Evolutionary conservation across 2,329 filamentous ascomycete genomes (phyloP), one percentile per base, ranked within the genome.

Genomic region (Iodosphaeria phyllophila): DNA sequence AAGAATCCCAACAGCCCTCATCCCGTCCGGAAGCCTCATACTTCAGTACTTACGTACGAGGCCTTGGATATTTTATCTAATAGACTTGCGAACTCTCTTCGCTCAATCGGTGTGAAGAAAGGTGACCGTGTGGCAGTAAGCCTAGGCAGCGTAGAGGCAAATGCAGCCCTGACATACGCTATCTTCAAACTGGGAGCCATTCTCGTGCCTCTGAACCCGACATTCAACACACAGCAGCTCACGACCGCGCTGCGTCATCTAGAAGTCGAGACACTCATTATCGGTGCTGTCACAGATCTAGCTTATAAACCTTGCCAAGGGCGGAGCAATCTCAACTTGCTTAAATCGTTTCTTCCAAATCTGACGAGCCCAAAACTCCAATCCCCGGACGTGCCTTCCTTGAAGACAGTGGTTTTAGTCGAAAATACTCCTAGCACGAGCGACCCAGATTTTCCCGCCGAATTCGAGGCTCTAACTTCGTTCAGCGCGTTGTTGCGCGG

Each of bases 171-270:
- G 12, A 86, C 76, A 5, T 95, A 95, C 50, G 84, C 84, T 1
- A 48, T 89, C 27, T 92, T 86, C 57, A 95, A 95, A 50, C 63
- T 95, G 7, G 89, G 89, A n/a, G 86, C 80, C 13, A 68, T 95
- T 25, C 57, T 95, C 32, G 84, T 92, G n/a, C 89, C 86, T 0
- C 53, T 95, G 13, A 95, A 98, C 46, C 86, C 84, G 12, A 74
- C 70, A 2, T 95, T 95, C 57, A 92, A 82, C 36, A 60, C 68
- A 4, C 48, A 56, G 5, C 89, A 95, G 53, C 70, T 95, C 6
- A 58, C 68, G 5, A 65, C 80, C 3, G 86, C 84, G 0, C 56
- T 95, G 15, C 62, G 61, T 6, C 84, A 92, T 40, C 64, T 98
- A 1, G 60, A 58, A 6, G 72, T 71, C 8, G 62, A 68, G 24